A percentile compares a stretch with the other conserved stretches of the same genome.
Conservation (phyloP, 768 basidiomycete genomes). For the Suillus fuscotomentosus region DNA sequence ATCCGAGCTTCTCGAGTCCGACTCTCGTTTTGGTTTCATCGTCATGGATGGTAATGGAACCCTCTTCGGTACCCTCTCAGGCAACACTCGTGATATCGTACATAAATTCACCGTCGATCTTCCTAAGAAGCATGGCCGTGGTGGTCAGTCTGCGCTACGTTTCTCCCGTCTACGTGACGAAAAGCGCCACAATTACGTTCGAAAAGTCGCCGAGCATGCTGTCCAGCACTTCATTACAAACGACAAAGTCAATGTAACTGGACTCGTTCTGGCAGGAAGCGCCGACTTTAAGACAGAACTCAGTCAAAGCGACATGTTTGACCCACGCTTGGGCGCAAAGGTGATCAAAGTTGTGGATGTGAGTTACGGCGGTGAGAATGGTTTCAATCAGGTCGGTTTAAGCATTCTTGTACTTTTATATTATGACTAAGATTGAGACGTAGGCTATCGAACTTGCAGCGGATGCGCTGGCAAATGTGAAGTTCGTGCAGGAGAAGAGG, state of each 20-base stretch:
- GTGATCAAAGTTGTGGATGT: conserved; percentile 98
- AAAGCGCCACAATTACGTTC: conserved; percentile 99
- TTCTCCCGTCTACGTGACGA: conserved; percentile 99
- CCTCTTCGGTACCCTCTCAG: conserved; percentile 92
- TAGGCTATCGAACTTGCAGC: conserved; percentile 97
- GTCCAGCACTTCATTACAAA: conserved; percentile 98
- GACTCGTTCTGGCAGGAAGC: conserved; percentile 92
- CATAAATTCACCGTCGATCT: conserved; percentile 99
- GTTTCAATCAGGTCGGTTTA: conserved; percentile 91
- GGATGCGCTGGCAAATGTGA: conserved; percentile 96
- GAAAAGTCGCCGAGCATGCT: conserved; percentile 95
- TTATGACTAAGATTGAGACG: conserved; percentile 5
- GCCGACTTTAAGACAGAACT: conserved; percentile 99
- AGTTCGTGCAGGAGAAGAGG: conserved; percentile 98
- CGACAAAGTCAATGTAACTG: conserved; percentile 98
- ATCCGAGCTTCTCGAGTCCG: conserved; percentile 93
- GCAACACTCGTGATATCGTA: conserved; percentile 94
- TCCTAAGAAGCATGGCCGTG: conserved; percentile 99
- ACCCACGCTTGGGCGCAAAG: conserved; percentile 82
- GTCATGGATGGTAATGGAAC: conserved; percentile 99
- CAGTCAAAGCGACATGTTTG: conserved; percentile 95
- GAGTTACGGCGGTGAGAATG: conserved; percentile 97
- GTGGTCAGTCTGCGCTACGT: conserved; percentile 99
- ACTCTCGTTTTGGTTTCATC: conserved; percentile 98
- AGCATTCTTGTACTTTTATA: not conserved